Conservation (phyloP, 1,139 yeast genomes). For the Candida frijolesensis region DNA sequence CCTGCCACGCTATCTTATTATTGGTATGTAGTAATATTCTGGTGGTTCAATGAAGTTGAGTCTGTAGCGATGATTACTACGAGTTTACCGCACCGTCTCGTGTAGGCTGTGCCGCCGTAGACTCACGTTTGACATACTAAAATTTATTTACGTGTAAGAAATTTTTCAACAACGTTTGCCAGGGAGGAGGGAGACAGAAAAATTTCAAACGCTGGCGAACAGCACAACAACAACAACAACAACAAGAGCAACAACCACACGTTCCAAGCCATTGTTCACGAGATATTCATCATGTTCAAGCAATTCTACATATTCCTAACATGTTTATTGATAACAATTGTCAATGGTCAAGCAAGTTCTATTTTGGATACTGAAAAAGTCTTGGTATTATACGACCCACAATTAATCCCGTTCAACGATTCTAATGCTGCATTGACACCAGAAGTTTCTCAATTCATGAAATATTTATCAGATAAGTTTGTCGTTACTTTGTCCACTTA, state of each 20-base stretch:
- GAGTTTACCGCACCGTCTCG: too few species aligned
- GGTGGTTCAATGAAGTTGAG: too few species aligned
- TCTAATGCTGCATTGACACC: constrained; percentile 18
- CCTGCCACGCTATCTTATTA: too few species aligned
- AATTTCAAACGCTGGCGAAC: neutral
- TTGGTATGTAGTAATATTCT: too few species aligned
- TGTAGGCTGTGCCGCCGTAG: too few species aligned
- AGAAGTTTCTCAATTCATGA: constrained; percentile 23
- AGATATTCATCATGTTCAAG: constrained; percentile 7
- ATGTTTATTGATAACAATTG: constrained; percentile 14
- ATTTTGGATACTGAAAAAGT: constrained; percentile 19
- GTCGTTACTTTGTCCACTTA: constrained; percentile 29
- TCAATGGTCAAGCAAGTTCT: constrained; percentile 6
- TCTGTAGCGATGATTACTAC: too few species aligned
- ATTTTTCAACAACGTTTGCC: neutral
- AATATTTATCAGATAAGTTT: constrained; percentile 24
- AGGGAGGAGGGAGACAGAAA: neutral
- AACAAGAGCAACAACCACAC: neutral
- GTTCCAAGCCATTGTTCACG: neutral
- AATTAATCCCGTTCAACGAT: constrained; percentile 23
- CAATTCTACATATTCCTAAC: constrained; percentile 12
- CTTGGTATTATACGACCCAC: constrained; percentile 37
- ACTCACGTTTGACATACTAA: too few species aligned
- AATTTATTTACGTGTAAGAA: too few species aligned
- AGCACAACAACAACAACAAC: neutral